Conservation (phyloP, 257 asterid genomes). For the Galeopsis tetrahit region DNA sequence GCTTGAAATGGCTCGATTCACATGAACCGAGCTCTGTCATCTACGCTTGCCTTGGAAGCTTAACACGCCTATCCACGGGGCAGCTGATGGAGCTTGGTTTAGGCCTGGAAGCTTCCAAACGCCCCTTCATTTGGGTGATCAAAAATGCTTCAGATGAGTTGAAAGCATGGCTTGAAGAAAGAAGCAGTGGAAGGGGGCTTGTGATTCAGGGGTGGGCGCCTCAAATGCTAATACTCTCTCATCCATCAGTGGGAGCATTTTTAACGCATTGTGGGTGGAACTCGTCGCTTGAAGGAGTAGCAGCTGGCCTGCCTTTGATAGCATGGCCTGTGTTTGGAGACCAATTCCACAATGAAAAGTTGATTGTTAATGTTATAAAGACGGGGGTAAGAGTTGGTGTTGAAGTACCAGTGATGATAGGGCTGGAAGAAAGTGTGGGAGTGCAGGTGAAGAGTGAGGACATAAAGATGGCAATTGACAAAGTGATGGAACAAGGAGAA, state of each 20-base stretch:
- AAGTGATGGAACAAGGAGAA: slow-evolving; percentile 39
- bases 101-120: slow-evolving; percentile 35
- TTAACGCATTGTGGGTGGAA: slow-evolving; percentile 82
- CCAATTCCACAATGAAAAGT: slow-evolving; percentile 65
- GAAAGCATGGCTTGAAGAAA: slow-evolving; percentile 54
- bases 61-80: slow-evolving; percentile 36
- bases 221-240: slow-evolving; percentile 37
- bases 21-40: slow-evolving; percentile 39
- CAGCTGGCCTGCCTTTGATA: slow-evolving; percentile 55
- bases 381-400: slow-evolving; percentile 53
- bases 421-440: slow-evolving; percentile 45
- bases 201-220: slow-evolving; percentile 44
- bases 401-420: slow-evolving; percentile 40
- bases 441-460: slow-evolving; percentile 35
- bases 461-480: background rate
- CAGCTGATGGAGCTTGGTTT: slow-evolving; percentile 39
- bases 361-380: slow-evolving; percentile 44
- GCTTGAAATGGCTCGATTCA: slow-evolving; percentile 41
- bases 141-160: slow-evolving; percentile 18
- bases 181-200: slow-evolving; percentile 29
- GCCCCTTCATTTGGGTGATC: slow-evolving; percentile 36
- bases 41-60: slow-evolving; percentile 59
- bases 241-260: slow-evolving; percentile 32
- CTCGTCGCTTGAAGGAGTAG: slow-evolving; percentile 60
- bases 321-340: slow-evolving; percentile 66